These are phyloP conservation scores for Fusarium luffae DNA, from an alignment of 2,329 filamentous ascomycete genomes.

Conservation along the genomic window DNA sequence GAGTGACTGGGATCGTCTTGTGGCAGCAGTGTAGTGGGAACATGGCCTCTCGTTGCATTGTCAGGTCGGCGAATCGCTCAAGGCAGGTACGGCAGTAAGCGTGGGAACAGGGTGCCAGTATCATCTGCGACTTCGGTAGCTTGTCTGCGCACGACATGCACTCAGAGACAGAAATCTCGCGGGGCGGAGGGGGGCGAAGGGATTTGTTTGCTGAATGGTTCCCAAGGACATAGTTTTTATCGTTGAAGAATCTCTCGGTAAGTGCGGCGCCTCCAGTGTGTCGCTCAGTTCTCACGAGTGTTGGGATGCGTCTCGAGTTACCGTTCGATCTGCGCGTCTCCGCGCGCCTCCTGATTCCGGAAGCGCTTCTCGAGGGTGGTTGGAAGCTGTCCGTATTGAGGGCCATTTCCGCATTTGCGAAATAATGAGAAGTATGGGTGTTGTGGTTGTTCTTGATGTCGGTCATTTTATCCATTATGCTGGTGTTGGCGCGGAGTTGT, in stretches of 20 bases:
- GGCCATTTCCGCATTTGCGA: neutral
- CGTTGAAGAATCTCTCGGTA: neutral
- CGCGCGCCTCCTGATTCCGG: neutral
- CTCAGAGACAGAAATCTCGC: neutral
- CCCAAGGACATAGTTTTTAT: neutral
- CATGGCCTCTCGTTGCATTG: conserved; percentile 60
- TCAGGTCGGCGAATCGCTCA: conserved; percentile 53
- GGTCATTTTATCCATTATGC: neutral
- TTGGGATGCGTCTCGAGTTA: neutral
- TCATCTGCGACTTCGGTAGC: neutral
- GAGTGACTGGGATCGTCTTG: conserved; percentile 52
- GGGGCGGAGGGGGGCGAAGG: neutral
- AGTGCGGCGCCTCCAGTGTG: neutral
- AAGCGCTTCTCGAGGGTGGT: neutral
- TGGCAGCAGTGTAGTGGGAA: conserved; percentile 67
- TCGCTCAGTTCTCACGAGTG: neutral
- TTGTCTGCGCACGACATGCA: conserved; percentile 16
- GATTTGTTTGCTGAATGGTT: neutral
- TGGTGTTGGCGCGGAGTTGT: neutral
- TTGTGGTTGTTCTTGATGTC: neutral
- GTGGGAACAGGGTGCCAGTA: conserved; percentile 54
- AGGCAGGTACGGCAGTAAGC: conserved; percentile 64
- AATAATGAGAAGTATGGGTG: neutral
- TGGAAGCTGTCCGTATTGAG: neutral
- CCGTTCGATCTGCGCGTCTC: neutral